A percentile compares a stretch with the other conserved stretches of the same genome.
Conservation (phyloP, 2,329 filamentous ascomycete genomes). For the Diaporthe capsici region DNA sequence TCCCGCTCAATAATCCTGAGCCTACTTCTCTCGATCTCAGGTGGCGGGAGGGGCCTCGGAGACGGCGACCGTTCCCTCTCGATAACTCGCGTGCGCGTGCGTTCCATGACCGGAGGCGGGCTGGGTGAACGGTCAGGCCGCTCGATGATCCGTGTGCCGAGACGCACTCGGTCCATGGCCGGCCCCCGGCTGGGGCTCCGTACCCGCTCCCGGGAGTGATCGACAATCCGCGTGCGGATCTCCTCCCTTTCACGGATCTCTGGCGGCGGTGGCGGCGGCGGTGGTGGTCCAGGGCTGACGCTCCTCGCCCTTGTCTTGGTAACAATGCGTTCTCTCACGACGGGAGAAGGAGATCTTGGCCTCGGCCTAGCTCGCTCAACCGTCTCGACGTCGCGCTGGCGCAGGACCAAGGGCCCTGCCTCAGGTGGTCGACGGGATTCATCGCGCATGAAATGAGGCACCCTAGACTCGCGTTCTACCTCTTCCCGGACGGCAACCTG, state of each 20-base stretch:
- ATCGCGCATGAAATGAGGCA: conserved; percentile 66
- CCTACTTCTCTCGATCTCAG: conserved; percentile 62
- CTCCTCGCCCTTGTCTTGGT: conserved; percentile 57
- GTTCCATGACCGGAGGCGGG: conserved; percentile 49
- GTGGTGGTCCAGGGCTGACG: conserved; percentile 49
- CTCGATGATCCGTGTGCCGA: conserved; percentile 54
- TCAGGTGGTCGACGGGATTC: conserved; percentile 61
- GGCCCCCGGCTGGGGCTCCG: conserved; percentile 42
- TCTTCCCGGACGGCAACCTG: conserved; percentile 60
- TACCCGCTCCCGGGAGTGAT: conserved; percentile 52
- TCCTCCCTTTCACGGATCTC: conserved; percentile 49
- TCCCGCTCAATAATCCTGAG: conserved; percentile 65
- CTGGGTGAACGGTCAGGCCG: conserved; percentile 57
- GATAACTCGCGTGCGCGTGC: conserved; percentile 58
- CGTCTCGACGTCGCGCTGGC: conserved; percentile 69
- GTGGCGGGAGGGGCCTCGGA: conserved; percentile 49
- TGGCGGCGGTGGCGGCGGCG: conserved; percentile 49
- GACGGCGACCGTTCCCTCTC: conserved; percentile 58
- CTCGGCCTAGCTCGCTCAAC: conserved; percentile 63
- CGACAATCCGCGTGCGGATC: conserved; percentile 48
- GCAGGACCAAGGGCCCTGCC: conserved; percentile 66
- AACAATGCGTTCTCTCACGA: conserved; percentile 59
- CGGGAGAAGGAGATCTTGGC: conserved; percentile 59
- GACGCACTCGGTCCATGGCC: conserved; percentile 44
- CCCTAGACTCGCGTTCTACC: conserved; percentile 58